Conservation (phyloP, 805 yeast genomes). For the Ogataea haglerorum region DNA sequence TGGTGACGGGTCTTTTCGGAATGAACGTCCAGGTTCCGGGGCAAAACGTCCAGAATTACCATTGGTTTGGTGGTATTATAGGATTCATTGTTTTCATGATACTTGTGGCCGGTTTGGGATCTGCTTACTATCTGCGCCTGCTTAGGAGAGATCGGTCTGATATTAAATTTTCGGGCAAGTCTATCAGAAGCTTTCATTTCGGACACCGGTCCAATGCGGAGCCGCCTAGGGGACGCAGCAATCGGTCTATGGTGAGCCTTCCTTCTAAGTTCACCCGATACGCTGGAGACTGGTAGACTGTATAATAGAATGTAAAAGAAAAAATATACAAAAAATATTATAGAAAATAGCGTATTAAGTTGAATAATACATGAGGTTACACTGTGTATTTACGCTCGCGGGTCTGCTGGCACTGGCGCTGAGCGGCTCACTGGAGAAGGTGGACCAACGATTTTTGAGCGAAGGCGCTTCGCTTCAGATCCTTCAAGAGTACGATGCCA, state of each 20-base stretch:
- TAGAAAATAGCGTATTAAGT: conserved; percentile 1
- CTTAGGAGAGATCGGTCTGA: conserved; percentile 15
- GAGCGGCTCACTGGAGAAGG: conserved; percentile 9
- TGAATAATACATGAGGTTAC: background rate
- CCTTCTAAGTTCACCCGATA: conserved; percentile 32
- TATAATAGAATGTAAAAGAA: conserved; percentile 4
- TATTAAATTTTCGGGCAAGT: conserved; percentile 14
- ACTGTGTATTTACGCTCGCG: background rate
- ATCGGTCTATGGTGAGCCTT: conserved; percentile 29
- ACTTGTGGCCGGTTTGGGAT: conserved; percentile 21
- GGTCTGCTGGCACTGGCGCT: background rate
- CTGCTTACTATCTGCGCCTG: conserved; percentile 25
- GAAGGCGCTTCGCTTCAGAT: conserved; percentile 30
- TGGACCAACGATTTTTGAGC: conserved; percentile 16
- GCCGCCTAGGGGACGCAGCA: conserved; percentile 18
- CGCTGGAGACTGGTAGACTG: conserved; percentile 30
- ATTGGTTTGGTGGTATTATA: conserved; percentile 50
- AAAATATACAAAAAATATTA: conserved; percentile 1
- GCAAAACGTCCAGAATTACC: conserved; percentile 36
- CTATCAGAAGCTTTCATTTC: conserved; percentile 30
- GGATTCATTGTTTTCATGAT: conserved; percentile 30
- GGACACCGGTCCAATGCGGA: conserved; percentile 24
- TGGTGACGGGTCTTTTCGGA: conserved; percentile 89
- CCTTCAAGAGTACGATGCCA: conserved; percentile 30
- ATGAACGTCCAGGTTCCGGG: conserved; percentile 95